Evolutionary conservation across 768 basidiomycete genomes (phyloP).

Genomic region (Tricholomella constricta): DNA sequence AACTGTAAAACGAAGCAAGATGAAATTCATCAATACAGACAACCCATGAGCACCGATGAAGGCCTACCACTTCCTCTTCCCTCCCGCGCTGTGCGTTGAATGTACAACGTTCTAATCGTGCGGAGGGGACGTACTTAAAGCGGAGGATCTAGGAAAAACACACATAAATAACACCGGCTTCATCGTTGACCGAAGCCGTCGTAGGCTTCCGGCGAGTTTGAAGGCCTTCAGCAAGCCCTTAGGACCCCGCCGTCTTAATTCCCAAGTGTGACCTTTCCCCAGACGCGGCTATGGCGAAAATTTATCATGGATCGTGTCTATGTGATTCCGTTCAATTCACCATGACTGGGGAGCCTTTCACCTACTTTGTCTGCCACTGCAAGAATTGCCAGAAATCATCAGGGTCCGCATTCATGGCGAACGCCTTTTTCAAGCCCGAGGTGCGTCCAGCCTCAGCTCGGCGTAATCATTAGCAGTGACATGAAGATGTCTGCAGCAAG

Average conservation of each 20-base stretch:
- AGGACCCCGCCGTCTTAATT: no score
- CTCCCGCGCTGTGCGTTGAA: no score
- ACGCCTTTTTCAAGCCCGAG: conserved; percentile 26
- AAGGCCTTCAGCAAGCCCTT: no score
- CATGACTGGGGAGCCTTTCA: conserved; percentile 20
- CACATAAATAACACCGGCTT: neutral
- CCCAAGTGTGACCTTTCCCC: no score
- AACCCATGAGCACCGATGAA: no score
- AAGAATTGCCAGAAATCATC: conserved; percentile 26
- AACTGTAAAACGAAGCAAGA: no score
- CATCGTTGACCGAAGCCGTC: neutral
- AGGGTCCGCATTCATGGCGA: conserved; percentile 28
- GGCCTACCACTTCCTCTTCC: no score
- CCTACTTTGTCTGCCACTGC: conserved; percentile 23
- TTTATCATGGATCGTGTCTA: conserved; percentile 17
- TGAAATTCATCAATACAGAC: no score
- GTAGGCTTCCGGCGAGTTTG: no score
- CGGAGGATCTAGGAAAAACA: no score
- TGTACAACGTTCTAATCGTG: no score
- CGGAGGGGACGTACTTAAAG: no score
- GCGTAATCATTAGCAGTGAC: neutral
- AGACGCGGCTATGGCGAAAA: conserved; percentile 13
- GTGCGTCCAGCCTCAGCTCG: conserved; percentile 8
- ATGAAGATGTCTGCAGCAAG: conserved; percentile 17
- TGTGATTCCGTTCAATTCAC: conserved; percentile 16